Percentiles rank a stretch among this genome's conserved stretches.
Conservation (phyloP, 805 yeast species). For the Yamadazyma sp. region DNA sequence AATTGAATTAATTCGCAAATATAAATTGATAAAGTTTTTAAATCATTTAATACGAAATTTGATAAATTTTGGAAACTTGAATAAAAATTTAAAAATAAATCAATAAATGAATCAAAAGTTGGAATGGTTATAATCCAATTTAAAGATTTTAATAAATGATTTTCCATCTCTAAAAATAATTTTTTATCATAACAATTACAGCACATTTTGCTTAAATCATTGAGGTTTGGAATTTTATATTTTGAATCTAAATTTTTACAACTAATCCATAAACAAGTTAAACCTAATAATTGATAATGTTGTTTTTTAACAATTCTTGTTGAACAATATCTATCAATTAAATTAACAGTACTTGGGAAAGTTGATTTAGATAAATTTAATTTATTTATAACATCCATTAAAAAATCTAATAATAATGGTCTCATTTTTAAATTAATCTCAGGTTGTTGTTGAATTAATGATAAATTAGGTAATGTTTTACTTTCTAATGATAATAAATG, state of each 20-base stretch:
- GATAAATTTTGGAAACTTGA: slow-evolving; percentile 26
- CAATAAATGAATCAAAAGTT: slow-evolving; percentile 62
- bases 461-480: slow-evolving; percentile 27
- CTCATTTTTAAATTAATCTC: slow-evolving; percentile 44
- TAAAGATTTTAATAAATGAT: slow-evolving; percentile 58
- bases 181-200: slow-evolving; percentile 55
- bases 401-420: slow-evolving; percentile 40
- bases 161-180: slow-evolving; percentile 65
- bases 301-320: slow-evolving; percentile 44
- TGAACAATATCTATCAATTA: slow-evolving; percentile 43
- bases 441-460: slow-evolving; percentile 43
- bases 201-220: slow-evolving; percentile 52
- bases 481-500: slow-evolving; percentile 31
- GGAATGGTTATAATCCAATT: slow-evolving; percentile 64
- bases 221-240: slow-evolving; percentile 55
- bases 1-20: slow-evolving; percentile 67
- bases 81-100: slow-evolving; percentile 48
- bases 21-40: slow-evolving; percentile 56
- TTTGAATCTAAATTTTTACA: slow-evolving; percentile 51
- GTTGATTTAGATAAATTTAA: slow-evolving; percentile 37
- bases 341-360: slow-evolving; percentile 43
- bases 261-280: slow-evolving; percentile 43
- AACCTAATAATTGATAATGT: slow-evolving; percentile 43
- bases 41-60: slow-evolving; percentile 34
- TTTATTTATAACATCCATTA: slow-evolving; percentile 44